Evolutionary conservation across 805 yeast genomes (phyloP).

Genomic region (Alloascoidea hylecoeti): DNA sequence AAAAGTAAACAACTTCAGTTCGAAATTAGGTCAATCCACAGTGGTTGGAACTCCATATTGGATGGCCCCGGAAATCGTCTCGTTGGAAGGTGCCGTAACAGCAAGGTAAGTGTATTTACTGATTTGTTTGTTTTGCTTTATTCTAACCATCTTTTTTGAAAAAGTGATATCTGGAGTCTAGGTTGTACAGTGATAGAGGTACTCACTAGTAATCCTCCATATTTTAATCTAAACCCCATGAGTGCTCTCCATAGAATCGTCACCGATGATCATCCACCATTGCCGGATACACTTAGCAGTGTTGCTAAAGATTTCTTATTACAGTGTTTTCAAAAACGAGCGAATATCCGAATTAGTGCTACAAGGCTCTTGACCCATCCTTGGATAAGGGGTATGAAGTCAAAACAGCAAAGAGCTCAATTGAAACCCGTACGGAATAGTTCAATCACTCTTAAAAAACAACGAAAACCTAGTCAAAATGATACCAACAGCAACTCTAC

Average conservation of each 20-base stretch:
- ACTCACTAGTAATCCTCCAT: conserved; percentile 79
- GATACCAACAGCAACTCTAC: conserved; percentile 59
- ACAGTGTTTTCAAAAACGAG: conserved; percentile 62
- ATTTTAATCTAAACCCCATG: conserved; percentile 60
- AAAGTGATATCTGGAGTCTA: conserved; percentile 55
- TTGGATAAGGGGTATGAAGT: conserved; percentile 32
- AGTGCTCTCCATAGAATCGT: conserved; percentile 79
- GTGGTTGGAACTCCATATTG: conserved; percentile 87
- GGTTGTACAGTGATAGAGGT: conserved; percentile 93
- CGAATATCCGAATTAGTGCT: conserved; percentile 43
- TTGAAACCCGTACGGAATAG: too few relatives aligned
- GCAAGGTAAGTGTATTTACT: too few relatives aligned
- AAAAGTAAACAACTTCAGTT: conserved; percentile 16
- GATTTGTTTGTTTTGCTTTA: conserved; percentile 33
- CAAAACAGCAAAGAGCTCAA: neutral
- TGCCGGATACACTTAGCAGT: conserved; percentile 33
- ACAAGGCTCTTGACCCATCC: conserved; percentile 37
- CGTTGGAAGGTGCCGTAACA: conserved; percentile 72
- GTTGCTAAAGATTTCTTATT: conserved; percentile 40
- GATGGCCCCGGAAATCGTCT: conserved; percentile 97
- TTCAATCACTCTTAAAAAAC: too few relatives aligned
- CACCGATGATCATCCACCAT: conserved; percentile 53
- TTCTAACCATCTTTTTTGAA: neutral
- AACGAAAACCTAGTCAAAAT: too few relatives aligned
- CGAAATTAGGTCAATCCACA: conserved; percentile 11